Conservation (phyloP, 495 filamentous ascomycete genomes). For the Cairneyella variabilis region DNA sequence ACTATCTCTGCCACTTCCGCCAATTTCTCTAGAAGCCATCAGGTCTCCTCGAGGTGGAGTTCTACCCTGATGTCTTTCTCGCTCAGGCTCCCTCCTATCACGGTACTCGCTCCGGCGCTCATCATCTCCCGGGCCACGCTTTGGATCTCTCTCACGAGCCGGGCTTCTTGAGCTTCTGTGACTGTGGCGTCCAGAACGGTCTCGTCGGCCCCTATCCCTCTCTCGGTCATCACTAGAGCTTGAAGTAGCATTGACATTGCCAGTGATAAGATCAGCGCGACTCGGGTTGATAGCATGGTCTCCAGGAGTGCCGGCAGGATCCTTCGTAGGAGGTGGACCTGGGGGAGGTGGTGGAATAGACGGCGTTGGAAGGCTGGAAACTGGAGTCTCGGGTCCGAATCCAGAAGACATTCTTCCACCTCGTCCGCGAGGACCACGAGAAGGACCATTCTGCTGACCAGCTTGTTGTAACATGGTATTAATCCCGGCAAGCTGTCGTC, state of each 20-base stretch:
- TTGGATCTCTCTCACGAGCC: constrained; percentile 30
- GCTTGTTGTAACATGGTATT: constrained; percentile 47
- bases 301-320: not conserved
- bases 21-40: constrained; percentile 26
- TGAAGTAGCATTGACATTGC: constrained; percentile 23
- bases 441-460: constrained; percentile 28
- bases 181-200: constrained; percentile 28
- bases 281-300: constrained; percentile 18
- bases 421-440: constrained; percentile 28
- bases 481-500: constrained; percentile 46
- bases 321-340: constrained; percentile 2
- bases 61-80: constrained; percentile 17
- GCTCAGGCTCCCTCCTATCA: constrained; percentile 26
- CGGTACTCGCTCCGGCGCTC: constrained; percentile 23
- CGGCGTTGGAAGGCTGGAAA: constrained; percentile 10
- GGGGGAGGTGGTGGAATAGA: constrained; percentile 16
- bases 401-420: constrained; percentile 36
- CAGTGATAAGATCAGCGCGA: constrained; percentile 23
- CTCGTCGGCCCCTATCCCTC: constrained; percentile 18
- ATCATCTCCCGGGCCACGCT: constrained; percentile 20
- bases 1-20: constrained; percentile 19
- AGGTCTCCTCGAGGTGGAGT: constrained; percentile 17
- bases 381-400: constrained; percentile 26
- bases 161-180: constrained; percentile 32
- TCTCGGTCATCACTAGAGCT: constrained; percentile 32